These are phyloP conservation scores for Canavalia gladiata DNA, from an alignment of 306 rosid genomes.

Conservation along the genomic window DNA sequence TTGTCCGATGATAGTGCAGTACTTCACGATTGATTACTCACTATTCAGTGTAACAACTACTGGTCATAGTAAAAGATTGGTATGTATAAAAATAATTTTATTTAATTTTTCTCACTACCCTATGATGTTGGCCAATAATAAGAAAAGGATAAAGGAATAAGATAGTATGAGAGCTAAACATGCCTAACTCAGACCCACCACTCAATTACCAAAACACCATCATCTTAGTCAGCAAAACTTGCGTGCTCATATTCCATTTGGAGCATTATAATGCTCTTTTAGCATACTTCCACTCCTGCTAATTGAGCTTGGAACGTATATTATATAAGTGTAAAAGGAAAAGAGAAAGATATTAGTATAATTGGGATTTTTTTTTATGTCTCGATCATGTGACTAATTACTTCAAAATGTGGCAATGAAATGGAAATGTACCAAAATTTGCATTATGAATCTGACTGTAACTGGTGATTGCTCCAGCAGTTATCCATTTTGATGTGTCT, in stretches of 20 bases:
- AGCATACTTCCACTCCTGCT: conserved; percentile 47
- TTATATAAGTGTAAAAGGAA: conserved; percentile 25
- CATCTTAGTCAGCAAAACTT: conserved; percentile 52
- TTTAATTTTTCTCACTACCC: conserved; percentile 8
- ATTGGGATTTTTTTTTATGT: conserved; percentile 45
- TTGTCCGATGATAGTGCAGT: conserved; percentile 41
- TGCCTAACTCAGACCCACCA: conserved; percentile 57
- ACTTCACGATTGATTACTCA: conserved; percentile 27
- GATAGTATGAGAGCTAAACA: conserved; percentile 22
- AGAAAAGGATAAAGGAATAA: conserved; percentile 35
- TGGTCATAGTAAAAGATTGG: conserved; percentile 37
- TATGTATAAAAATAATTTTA: neutral
- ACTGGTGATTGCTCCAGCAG: conserved; percentile 46
- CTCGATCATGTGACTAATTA: conserved; percentile 50
- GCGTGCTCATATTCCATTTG: conserved; percentile 43
- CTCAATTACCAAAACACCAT: conserved; percentile 43
- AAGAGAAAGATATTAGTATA: conserved; percentile 21
- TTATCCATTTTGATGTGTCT: conserved; percentile 41
- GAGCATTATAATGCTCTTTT: conserved; percentile 47
- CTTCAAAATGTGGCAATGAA: conserved; percentile 53
- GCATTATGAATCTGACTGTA: conserved; percentile 41
- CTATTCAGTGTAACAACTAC: conserved; percentile 34
- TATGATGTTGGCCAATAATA: conserved; percentile 45
- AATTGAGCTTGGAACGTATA: conserved; percentile 7
- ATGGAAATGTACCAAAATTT: conserved; percentile 48